Evolutionary conservation across 441 rosid genomes (phyloP).

Genomic region (Corymbia citriodora): DNA sequence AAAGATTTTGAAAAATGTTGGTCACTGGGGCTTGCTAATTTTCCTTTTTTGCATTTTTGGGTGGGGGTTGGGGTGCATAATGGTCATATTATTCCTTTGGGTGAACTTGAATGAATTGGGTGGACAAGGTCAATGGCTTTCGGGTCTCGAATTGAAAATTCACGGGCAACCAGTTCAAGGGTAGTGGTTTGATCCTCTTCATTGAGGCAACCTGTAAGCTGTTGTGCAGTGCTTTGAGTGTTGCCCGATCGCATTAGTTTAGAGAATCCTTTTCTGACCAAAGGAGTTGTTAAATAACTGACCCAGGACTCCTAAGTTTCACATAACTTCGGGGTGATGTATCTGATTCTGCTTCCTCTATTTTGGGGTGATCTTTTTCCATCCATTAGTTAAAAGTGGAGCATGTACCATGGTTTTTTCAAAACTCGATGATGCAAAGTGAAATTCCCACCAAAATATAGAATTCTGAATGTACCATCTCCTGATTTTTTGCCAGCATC

Average conservation of each 20-base stretch:
- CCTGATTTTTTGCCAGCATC: neutral
- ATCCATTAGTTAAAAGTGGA: neutral
- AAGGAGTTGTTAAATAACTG: neutral
- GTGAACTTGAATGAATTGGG: neutral
- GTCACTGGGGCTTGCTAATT: neutral
- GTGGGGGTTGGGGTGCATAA: neutral
- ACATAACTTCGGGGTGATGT: neutral
- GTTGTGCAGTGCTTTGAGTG: neutral
- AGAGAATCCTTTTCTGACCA: neutral
- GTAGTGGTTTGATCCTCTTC: neutral
- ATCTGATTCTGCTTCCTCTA: neutral
- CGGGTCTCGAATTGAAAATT: neutral
- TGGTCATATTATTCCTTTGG: neutral
- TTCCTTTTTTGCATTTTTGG: neutral
- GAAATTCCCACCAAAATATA: neutral
- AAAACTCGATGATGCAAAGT: neutral
- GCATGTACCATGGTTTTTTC: neutral
- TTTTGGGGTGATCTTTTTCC: neutral
- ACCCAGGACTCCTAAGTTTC: neutral
- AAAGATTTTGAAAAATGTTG: neutral
- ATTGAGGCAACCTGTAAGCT: neutral
- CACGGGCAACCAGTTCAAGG: neutral
- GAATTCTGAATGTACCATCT: neutral
- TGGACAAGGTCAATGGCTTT: neutral
- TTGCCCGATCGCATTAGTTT: neutral